phyloP scores from a whole-genome alignment of 371 early-diverging fungal genomes.

The Actinomortierella ambigua region DNA sequence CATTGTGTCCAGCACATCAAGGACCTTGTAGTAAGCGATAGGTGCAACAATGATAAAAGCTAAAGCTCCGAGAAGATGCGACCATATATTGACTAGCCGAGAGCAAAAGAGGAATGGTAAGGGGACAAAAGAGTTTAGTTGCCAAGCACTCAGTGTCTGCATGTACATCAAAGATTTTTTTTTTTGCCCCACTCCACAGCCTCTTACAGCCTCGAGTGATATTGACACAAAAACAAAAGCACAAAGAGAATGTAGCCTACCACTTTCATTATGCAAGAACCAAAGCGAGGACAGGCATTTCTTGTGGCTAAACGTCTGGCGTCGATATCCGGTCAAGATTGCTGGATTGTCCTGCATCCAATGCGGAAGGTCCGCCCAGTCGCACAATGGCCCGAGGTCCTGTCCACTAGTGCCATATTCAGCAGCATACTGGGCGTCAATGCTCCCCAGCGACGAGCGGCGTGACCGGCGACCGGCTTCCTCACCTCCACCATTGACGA shows the following conservation, averaged over 20 bases:
- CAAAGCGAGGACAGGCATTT: slow-evolving; percentile 73
- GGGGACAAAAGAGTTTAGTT: too few relatives aligned
- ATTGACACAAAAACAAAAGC: neutral
- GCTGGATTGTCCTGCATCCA: slow-evolving; percentile 81
- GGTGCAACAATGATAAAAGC: slow-evolving; percentile 67
- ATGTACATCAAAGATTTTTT: too few relatives aligned
- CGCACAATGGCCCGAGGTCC: slow-evolving; percentile 30
- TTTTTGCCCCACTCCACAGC: too few relatives aligned
- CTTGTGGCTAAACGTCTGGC: slow-evolving; percentile 70
- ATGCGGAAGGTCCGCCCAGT: slow-evolving; percentile 66
- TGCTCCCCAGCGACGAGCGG: too few relatives aligned
- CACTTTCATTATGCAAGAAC: slow-evolving; percentile 91
- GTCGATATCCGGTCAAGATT: slow-evolving; percentile 81
- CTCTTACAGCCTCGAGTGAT: too few relatives aligned
- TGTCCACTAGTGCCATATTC: neutral
- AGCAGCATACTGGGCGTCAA: too few relatives aligned
- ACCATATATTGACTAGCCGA: slow-evolving; percentile 79
- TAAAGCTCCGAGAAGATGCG: slow-evolving; percentile 82
- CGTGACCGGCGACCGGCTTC: too few relatives aligned
- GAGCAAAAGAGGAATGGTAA: neutral
- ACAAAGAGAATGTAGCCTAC: slow-evolving; percentile 43
- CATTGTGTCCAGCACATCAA: slow-evolving; percentile 52
- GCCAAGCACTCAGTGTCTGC: too few relatives aligned
- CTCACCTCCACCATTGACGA: too few relatives aligned
- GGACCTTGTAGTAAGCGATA: slow-evolving; percentile 53